These are phyloP conservation scores for Trichoderma cornu-damae DNA, from an alignment of 2,329 filamentous ascomycete genomes.

Conservation along the genomic window DNA sequence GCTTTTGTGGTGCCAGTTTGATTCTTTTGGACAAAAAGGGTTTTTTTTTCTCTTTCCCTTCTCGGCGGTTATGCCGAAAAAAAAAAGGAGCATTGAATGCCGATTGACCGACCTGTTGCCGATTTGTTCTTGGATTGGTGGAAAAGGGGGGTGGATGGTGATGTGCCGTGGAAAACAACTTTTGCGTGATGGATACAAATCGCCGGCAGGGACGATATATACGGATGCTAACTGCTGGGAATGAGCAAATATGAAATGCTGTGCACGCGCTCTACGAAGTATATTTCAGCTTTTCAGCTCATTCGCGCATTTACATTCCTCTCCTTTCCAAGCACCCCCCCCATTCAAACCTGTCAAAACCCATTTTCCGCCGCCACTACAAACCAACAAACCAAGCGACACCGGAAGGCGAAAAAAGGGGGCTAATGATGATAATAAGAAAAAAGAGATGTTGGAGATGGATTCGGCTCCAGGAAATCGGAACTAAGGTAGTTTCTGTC, in stretches of 20 bases:
- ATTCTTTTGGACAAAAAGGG: too few relatives aligned
- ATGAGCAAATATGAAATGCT: too few relatives aligned
- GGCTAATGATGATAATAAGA: too few relatives aligned
- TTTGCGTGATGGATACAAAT: too few relatives aligned
- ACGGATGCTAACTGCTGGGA: too few relatives aligned
- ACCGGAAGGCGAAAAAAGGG: background rate
- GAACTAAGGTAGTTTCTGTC: background rate
- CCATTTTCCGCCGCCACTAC: background rate
- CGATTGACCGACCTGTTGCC: too few relatives aligned
- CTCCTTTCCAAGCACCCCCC: background rate
- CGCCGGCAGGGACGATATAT: too few relatives aligned
- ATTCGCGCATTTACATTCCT: background rate
- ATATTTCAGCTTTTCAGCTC: slow-evolving; percentile 7
- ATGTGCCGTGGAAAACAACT: too few relatives aligned
- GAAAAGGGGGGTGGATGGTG: too few relatives aligned
- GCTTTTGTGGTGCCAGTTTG: background rate
- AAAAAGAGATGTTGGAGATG: background rate
- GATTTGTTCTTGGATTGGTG: too few relatives aligned
- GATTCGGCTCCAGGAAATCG: background rate
- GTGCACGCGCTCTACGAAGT: too few relatives aligned
- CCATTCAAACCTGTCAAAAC: background rate
- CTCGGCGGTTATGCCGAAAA: background rate
- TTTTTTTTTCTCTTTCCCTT: background rate
- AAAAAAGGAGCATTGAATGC: background rate
- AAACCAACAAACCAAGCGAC: background rate